Evolutionary conservation across 1,284 basidiomycete species (phyloP).

Genomic region (Blastosporella zonata): DNA sequence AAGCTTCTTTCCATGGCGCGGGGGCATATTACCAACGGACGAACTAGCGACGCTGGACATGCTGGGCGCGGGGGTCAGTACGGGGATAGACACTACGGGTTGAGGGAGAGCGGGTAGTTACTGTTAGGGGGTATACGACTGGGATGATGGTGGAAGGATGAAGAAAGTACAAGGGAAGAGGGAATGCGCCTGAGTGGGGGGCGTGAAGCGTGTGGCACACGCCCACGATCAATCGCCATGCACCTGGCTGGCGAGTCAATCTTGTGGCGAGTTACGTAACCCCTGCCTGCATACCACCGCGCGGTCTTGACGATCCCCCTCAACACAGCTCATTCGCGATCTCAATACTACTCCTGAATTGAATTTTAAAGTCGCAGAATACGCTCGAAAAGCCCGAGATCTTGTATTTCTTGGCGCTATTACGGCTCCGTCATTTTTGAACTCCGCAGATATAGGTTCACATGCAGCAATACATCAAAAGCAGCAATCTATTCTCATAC

Average conservation of each 20-base stretch:
- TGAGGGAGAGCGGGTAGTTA: not conserved
- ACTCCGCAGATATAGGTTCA: too few relatives aligned
- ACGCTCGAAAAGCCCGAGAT: too few relatives aligned
- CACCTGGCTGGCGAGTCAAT: constrained; percentile 3
- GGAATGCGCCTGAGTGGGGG: constrained; percentile 13
- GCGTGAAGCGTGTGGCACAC: constrained; percentile 22
- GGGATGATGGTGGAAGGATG: not conserved
- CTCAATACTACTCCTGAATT: not conserved
- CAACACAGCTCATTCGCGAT: not conserved
- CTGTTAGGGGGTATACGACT: not conserved
- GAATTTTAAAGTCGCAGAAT: too few relatives aligned
- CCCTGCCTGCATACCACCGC: not conserved
- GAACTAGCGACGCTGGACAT: constrained; percentile 20
- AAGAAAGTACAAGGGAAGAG: not conserved
- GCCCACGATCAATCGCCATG: constrained; percentile 21
- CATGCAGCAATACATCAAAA: too few relatives aligned
- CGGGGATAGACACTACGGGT: not conserved
- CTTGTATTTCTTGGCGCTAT: too few relatives aligned
- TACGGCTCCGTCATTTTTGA: too few relatives aligned
- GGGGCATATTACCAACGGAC: constrained; percentile 20
- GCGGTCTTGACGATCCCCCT: not conserved
- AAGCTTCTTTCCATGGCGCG: constrained; percentile 25
- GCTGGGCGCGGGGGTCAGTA: constrained; percentile 8
- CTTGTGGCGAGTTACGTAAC: constrained; percentile 21
- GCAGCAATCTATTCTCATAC: too few relatives aligned